Base-by-base conservation (phyloP, 805 yeast species). In the Blastobotrys muscicola region DNA sequence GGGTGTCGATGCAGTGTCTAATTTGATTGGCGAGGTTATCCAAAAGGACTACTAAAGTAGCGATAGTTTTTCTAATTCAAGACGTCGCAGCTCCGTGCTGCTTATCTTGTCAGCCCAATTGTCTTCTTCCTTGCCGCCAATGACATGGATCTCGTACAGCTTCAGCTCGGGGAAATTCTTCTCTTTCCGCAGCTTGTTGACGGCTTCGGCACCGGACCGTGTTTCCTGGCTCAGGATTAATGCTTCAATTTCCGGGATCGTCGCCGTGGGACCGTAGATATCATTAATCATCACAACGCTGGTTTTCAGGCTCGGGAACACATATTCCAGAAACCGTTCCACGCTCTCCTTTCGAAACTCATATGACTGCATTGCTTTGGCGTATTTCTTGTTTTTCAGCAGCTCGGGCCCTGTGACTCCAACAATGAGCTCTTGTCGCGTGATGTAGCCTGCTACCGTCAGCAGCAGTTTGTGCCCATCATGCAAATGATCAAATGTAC, bases 401-500 rank as follows among this genome's bases (percentile, higher is more conserved):
- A 92, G 64, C 42, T 76, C 76, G 8, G 77, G 74, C 8, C 87
- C 94, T 0, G 97, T 86, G 2, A 92, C 68, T 0, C 98, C 99
- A 5, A 92, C 69, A 39, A 90, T 82, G 10, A 92, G 65, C 15
- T 61, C 64, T 2, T 60, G 52, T 2, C 62, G 54, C 0, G 94
- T 69, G 6, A 85, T 50, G 55, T 78, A 86, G 0, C 78, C 76
- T 0, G 94, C 71, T 46, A 84, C 68, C 0, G 92, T 79, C 8
- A 92, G 68, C 23, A 92, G 67, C 26, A 92, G 81, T 60, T 84
- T 85, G 63, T 92, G 99, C 0, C 97, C 99, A 57, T 83, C 94
- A 54, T 92, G 99, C 32, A 92, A 58, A 63, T 92, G 97, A 58
- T 92, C 99, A 65, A 92, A 92, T 0, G 98, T 92, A 0, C 99